Evolutionary conservation across 2,329 filamentous ascomycete species (phyloP).

Genomic region (Colletotrichum sp.): DNA sequence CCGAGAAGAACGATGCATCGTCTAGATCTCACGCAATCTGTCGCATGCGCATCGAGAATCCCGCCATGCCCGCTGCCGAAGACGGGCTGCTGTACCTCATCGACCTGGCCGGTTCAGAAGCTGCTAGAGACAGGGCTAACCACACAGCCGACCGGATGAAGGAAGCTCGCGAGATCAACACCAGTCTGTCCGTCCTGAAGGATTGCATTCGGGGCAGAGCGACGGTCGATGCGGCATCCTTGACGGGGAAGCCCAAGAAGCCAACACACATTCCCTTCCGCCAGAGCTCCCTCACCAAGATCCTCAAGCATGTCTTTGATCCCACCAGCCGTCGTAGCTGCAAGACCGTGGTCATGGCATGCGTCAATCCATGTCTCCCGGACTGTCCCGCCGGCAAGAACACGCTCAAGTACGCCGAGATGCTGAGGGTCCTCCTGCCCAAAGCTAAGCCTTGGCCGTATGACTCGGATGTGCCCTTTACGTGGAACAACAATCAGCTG

Average conservation of each 20-base stretch:
- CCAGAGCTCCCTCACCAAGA: conserved; percentile 50
- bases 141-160: conserved; percentile 49
- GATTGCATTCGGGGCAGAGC: conserved; percentile 56
- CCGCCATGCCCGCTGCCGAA: conserved; percentile 26
- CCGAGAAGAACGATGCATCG: conserved; percentile 50
- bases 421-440: conserved; percentile 45
- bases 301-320: conserved; percentile 56
- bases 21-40: conserved; percentile 55
- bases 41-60: conserved; percentile 47
- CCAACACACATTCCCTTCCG: conserved; percentile 49
- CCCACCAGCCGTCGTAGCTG: conserved; percentile 39
- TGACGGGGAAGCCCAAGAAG: conserved; percentile 26
- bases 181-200: conserved; percentile 53
- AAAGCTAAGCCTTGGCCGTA: conserved; percentile 25
- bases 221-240: conserved; percentile 31
- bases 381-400: conserved; percentile 52
- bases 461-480: conserved; percentile 34
- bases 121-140: conserved; percentile 43
- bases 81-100: conserved; percentile 52
- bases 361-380: conserved; percentile 50
- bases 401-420: conserved; percentile 53
- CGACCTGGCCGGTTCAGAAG: conserved; percentile 55
- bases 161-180: conserved; percentile 53
- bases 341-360: conserved; percentile 51
- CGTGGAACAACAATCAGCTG: conserved; percentile 44